A percentile compares a stretch with the other conserved stretches of the same genome.
phyloP scores from a whole-genome alignment of 805 yeast species.

The Myxozyma neotropica region DNA sequence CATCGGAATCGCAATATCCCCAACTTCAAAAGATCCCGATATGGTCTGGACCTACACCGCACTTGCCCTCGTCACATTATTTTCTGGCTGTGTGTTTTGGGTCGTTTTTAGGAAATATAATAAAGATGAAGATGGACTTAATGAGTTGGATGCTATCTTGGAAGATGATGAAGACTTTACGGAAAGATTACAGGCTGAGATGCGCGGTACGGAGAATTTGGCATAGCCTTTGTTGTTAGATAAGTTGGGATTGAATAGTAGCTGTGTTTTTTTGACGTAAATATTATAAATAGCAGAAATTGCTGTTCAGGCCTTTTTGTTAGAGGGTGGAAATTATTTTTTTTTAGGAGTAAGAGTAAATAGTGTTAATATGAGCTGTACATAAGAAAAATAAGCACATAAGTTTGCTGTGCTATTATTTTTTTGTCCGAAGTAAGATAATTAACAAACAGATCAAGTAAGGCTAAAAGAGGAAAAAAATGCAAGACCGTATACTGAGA shows the following conservation, averaged over 20 bases:
- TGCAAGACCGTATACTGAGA: background rate
- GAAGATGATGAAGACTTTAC: background rate
- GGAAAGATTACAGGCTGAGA: slow-evolving; percentile 12
- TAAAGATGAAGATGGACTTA: slow-evolving; percentile 58
- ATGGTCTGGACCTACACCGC: slow-evolving; percentile 70
- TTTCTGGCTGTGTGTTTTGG: slow-evolving; percentile 67
- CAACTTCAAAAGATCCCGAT: slow-evolving; percentile 69
- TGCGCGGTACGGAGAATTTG: slow-evolving; percentile 23
- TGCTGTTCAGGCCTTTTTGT: no score
- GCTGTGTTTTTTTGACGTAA: background rate
- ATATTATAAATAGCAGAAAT: no score
- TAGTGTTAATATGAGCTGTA: no score
- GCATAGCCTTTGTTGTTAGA: slow-evolving; percentile 2
- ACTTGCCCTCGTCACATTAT: slow-evolving; percentile 58
- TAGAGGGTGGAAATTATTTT: background rate
- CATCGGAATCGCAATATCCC: slow-evolving; percentile 69
- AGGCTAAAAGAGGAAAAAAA: background rate
- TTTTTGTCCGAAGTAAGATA: no score
- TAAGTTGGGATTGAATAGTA: background rate
- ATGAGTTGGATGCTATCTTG: slow-evolving; percentile 48
- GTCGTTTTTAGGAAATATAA: slow-evolving; percentile 58
- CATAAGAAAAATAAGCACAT: no score
- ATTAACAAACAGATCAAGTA: background rate
- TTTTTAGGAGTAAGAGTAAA: background rate
- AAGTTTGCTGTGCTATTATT: no score